Evolutionary conservation across 1,139 yeast species (phyloP).

Genomic region (Protomyces inundatus): DNA sequence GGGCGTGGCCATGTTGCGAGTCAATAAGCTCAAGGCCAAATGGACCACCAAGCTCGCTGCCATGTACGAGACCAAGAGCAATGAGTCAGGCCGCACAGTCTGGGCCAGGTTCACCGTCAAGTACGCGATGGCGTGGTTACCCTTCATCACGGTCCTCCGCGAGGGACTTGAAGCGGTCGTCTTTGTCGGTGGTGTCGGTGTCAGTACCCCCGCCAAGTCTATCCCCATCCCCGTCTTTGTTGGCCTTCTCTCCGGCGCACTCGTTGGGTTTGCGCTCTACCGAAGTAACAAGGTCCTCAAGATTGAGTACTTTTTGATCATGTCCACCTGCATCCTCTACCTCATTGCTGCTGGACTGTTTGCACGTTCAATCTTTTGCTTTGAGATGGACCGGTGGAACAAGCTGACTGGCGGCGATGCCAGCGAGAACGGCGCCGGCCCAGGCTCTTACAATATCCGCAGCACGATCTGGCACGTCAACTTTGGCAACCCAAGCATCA

Average conservation of each 20-base stretch:
- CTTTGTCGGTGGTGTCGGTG: constrained; percentile 82
- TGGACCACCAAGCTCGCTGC: constrained; percentile 87
- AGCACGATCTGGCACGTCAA: constrained; percentile 91
- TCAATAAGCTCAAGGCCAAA: constrained; percentile 84
- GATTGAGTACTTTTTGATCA: constrained; percentile 70
- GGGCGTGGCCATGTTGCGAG: constrained; percentile 88
- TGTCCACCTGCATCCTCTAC: constrained; percentile 80
- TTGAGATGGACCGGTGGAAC: constrained; percentile 65
- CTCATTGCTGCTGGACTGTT: constrained; percentile 84
- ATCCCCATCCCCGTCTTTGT: constrained; percentile 76
- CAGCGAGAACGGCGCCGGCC: constrained; percentile 82
- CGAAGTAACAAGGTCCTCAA: constrained; percentile 62
- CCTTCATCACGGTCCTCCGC: constrained; percentile 72
- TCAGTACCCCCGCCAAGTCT: constrained; percentile 66
- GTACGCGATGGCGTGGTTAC: constrained; percentile 70
- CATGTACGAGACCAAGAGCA: constrained; percentile 46
- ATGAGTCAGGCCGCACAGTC: constrained; percentile 33
- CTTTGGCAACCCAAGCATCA: constrained; percentile 80
- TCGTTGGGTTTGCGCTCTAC: constrained; percentile 64
- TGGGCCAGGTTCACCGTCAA: constrained; percentile 48
- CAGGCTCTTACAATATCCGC: constrained; percentile 83
- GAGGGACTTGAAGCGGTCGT: constrained; percentile 88
- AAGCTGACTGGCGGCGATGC: constrained; percentile 78
- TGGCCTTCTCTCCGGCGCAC: constrained; percentile 63
- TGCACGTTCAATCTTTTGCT: constrained; percentile 86